Evolutionary conservation across 78 protist species (phyloP).

Genomic region (Cavenderia fasciculata): DNA sequence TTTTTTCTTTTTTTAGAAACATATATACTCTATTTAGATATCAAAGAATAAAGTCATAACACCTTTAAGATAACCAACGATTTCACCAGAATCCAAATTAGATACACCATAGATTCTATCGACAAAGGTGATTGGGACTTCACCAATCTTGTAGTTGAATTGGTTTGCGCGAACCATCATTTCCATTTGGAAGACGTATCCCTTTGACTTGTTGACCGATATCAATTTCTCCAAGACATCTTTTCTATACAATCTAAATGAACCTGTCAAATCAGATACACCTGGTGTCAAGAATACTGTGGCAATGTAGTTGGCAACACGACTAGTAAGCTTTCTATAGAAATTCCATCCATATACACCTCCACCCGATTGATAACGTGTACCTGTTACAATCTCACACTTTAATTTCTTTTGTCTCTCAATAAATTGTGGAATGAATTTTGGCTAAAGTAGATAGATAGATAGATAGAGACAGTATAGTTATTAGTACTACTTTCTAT

Average conservation of each 20-base stretch:
- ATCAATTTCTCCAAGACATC: slow-evolving; percentile 85
- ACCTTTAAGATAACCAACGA: slow-evolving; percentile 81
- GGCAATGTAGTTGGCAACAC: slow-evolving; percentile 92
- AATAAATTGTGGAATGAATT: slow-evolving; percentile 93
- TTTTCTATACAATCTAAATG: slow-evolving; percentile 90
- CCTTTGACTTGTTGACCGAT: slow-evolving; percentile 80
- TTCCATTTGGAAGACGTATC: slow-evolving; percentile 95
- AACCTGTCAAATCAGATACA: slow-evolving; percentile 94
- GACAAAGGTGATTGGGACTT: slow-evolving; percentile 95
- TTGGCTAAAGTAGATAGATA: slow-evolving; percentile 83
- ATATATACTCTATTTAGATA: slow-evolving; percentile 54
- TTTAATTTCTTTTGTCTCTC: slow-evolving; percentile 78
- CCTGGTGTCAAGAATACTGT: slow-evolving; percentile 79
- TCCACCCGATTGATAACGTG: slow-evolving; percentile 90
- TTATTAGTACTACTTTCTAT: too few species aligned
- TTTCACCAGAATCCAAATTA: slow-evolving; percentile 84
- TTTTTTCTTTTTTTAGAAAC: too few species aligned
- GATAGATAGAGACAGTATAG: too few species aligned
- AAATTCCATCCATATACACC: slow-evolving; percentile 95
- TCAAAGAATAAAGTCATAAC: slow-evolving; percentile 61
- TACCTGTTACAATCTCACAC: slow-evolving; percentile 94
- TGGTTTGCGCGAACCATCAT: slow-evolving; percentile 89
- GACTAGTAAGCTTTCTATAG: slow-evolving; percentile 83
- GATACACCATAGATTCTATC: slow-evolving; percentile 94
- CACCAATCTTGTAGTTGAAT: too few species aligned